Percentiles rank a stretch among this genome's conserved stretches.
Conservation (phyloP, 2,329 filamentous ascomycete species). For the Penicillium sp. region DNA sequence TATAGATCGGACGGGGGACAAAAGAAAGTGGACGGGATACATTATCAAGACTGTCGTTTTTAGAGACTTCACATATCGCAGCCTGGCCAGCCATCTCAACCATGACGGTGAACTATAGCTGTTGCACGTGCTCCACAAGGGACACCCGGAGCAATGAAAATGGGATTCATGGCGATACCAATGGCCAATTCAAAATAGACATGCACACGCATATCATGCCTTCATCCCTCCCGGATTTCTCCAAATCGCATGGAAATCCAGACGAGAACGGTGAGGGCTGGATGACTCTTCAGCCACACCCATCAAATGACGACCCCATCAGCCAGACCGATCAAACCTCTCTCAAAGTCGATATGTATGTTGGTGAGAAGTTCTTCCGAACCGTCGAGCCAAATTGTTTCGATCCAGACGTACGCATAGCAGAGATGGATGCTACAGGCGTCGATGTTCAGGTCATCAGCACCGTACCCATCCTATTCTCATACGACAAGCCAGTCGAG, state of each 20-base stretch:
- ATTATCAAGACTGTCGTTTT: background rate
- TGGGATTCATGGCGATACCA: background rate
- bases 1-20: background rate
- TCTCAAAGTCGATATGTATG: conserved; percentile 14
- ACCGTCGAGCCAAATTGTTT: conserved; percentile 19
- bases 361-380: conserved; percentile 17
- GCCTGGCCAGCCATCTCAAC: background rate
- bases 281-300: conserved; percentile 12
- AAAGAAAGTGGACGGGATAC: background rate
- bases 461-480: conserved; percentile 20
- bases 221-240: conserved; percentile 15
- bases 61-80: background rate
- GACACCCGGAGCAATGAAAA: background rate
- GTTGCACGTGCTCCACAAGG: background rate
- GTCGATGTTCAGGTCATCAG: conserved; percentile 16
- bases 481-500: conserved; percentile 17
- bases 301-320: background rate
- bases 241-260: background rate
- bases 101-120: background rate
- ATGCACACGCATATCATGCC: conserved; percentile 24
- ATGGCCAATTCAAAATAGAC: conserved; percentile 15
- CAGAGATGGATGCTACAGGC: conserved; percentile 17
- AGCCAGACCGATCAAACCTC: background rate
- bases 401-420: conserved; percentile 9
- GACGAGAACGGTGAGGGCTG: conserved; percentile 3